Base-by-base conservation (phyloP, 2,329 filamentous ascomycete genomes). In the Monosporascus sp. region DNA sequence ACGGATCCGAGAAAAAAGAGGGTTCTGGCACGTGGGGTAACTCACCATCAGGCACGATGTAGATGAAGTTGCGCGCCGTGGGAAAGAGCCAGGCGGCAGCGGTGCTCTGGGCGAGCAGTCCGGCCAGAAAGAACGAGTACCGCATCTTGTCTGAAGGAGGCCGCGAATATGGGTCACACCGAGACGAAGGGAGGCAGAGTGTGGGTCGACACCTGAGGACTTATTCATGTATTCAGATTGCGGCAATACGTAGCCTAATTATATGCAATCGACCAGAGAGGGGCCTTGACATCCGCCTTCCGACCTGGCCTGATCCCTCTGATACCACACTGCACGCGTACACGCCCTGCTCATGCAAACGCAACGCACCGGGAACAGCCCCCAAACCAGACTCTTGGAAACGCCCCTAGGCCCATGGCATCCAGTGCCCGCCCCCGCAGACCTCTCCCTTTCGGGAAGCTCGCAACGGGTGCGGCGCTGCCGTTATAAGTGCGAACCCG, bases 21-120 rank as follows among this genome's bases (percentile, higher is more conserved):
- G 11, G 11, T 35, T 35, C 31, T 35, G 11, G 31, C 31, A 35
- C 9, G 14, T 20, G 20, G 22, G 7, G 20, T 3, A 44, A 44
- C 41, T 44, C 41, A 43, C 65, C 65, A 56, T 67, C 63, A 5
- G 65, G 65, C 7, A 68, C 64, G 37, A 69, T 60, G 52, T 68
- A 68, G 54, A 68, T 66, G 56, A 68, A 68, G 58, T 67, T 68
- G 22, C 47, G 51, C 17, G 31, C 39, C 47, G 45, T 24, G 24
- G 41, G 31, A 27, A 39, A 24, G 15, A 52, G 37, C 50, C 50
- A 52, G 35, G 17, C 2, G 20, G 50, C 50, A 20, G 43, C 18
- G 25, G 39, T 27, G 31, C 50, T 18, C 22, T 47, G 35, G 9
- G 22, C 31, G 31, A 51, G 20, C 43, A 47, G 43, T 43, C 50